phyloP scores from a whole-genome alignment of 1,284 basidiomycete genomes.

The Malassezia globosa region DNA sequence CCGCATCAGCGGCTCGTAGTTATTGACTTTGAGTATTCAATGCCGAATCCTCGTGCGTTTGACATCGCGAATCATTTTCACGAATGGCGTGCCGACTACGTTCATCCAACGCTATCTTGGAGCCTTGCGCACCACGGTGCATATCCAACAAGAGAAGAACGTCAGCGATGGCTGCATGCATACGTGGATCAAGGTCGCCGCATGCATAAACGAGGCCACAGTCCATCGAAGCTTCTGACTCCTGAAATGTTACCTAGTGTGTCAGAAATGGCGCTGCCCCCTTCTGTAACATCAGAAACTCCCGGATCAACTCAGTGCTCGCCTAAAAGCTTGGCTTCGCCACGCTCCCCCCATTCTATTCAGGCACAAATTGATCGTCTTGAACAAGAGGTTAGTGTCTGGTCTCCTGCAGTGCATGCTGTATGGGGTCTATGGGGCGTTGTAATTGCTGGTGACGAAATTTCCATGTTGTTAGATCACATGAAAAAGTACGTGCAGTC shows the following conservation, averaged over 20 bases:
- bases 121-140: conserved; percentile 29
- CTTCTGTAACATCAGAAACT: conserved; percentile 8
- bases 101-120: conserved; percentile 32
- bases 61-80: conserved; percentile 45
- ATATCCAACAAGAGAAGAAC: conserved; percentile 32
- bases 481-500: conserved; percentile 15
- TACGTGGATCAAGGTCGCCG: conserved; percentile 43
- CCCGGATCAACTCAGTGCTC: neutral
- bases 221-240: conserved; percentile 13
- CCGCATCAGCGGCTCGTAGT: conserved; percentile 41
- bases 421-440: conserved; percentile 45
- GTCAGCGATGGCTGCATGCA: conserved; percentile 39
- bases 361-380: conserved; percentile 37
- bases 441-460: conserved; percentile 35
- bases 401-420: conserved; percentile 39
- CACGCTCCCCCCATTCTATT: conserved; percentile 14
- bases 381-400: conserved; percentile 36
- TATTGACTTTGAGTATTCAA: conserved; percentile 43
- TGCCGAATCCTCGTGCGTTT: conserved; percentile 37
- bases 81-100: conserved; percentile 43
- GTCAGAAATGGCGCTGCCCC: conserved; percentile 25
- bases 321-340: conserved; percentile 13
- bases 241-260: conserved; percentile 17
- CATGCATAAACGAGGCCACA: conserved; percentile 12
- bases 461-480: conserved; percentile 23